phyloP scores from a whole-genome alignment of 257 asterid species.

The Misopates orontium region DNA sequence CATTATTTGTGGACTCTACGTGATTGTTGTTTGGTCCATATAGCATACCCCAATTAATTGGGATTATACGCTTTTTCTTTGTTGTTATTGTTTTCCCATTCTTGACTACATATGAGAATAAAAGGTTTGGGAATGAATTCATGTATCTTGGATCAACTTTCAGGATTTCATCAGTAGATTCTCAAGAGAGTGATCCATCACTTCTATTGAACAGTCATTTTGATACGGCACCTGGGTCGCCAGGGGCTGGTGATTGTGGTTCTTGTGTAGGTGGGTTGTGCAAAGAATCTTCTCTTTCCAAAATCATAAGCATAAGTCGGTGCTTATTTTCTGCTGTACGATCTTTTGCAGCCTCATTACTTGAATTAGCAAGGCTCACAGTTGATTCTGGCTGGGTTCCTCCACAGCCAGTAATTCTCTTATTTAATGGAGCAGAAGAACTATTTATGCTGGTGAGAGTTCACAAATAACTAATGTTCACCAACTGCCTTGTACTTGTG shows the following conservation, averaged over 20 bases:
- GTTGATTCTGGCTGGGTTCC: constrained; percentile 95
- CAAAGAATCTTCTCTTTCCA: constrained; percentile 10
- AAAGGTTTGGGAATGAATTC: constrained; percentile 21
- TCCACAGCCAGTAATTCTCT: constrained; percentile 84
- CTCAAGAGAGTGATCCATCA: constrained; percentile 72
- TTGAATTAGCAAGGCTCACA: constrained; percentile 79
- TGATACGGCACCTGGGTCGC: constrained; percentile 89
- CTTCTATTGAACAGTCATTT: constrained; percentile 88
- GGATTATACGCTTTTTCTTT: too few relatives aligned
- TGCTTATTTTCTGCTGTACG: constrained; percentile 30
- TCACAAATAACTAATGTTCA: constrained; percentile 20
- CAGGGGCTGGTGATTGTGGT: constrained; percentile 99
- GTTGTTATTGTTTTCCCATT: too few relatives aligned
- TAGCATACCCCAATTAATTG: too few relatives aligned
- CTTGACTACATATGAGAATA: constrained; percentile 12
- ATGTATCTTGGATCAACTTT: constrained; percentile 27
- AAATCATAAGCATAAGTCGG: constrained; percentile 2
- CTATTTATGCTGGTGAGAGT: constrained; percentile 89
- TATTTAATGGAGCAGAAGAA: constrained; percentile 99
- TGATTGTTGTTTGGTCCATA: too few relatives aligned
- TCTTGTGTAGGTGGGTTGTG: constrained; percentile 88
- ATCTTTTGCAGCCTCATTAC: constrained; percentile 77
- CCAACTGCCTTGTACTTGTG: constrained; percentile 18
- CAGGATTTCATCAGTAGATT: constrained; percentile 82
- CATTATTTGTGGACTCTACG: too few relatives aligned